Percentiles rank a stretch among this genome's conserved stretches.
Evolutionary conservation across 108 stramenopile genomes (phyloP).

Genomic region (Nannochloropsis salina): DNA sequence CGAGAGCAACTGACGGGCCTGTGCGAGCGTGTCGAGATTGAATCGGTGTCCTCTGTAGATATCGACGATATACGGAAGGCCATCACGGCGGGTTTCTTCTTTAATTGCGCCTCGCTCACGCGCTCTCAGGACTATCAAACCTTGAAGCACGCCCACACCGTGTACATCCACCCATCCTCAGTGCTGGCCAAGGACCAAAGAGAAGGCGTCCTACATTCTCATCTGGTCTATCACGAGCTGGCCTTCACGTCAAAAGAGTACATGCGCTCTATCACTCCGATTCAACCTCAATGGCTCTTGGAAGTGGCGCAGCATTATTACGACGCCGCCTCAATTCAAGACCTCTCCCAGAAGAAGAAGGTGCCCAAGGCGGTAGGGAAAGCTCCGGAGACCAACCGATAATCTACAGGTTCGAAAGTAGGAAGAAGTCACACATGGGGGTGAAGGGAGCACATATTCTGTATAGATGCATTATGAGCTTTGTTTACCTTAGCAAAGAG

Average conservation of each 20-base stretch:
- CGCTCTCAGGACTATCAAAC: constrained; percentile 89
- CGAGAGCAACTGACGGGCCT: constrained; percentile 94
- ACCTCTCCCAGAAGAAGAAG: constrained; percentile 71
- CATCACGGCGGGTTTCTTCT: constrained; percentile 95
- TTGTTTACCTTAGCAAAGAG: too few species aligned
- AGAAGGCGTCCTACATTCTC: constrained; percentile 69
- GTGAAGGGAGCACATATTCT: too few species aligned
- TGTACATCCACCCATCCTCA: constrained; percentile 91
- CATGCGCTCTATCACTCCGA: constrained; percentile 89
- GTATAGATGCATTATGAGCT: too few species aligned
- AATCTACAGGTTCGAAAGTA: neutral
- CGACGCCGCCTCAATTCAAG: constrained; percentile 78
- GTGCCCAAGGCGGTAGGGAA: constrained; percentile 62
- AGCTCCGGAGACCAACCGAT: constrained; percentile 29
- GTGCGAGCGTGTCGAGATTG: constrained; percentile 96
- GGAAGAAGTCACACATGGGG: too few species aligned
- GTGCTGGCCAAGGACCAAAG: constrained; percentile 55
- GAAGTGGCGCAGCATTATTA: constrained; percentile 98
- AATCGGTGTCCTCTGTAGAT: constrained; percentile 63
- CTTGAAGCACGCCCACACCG: constrained; percentile 84
- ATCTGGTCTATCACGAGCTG: constrained; percentile 87
- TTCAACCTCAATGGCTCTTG: constrained; percentile 85
- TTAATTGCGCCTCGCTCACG: constrained; percentile 82
- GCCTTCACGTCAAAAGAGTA: constrained; percentile 96
- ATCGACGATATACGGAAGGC: constrained; percentile 73